phyloP scores from a whole-genome alignment of 495 filamentous ascomycete species.

The Aspergillus kassunensis region DNA sequence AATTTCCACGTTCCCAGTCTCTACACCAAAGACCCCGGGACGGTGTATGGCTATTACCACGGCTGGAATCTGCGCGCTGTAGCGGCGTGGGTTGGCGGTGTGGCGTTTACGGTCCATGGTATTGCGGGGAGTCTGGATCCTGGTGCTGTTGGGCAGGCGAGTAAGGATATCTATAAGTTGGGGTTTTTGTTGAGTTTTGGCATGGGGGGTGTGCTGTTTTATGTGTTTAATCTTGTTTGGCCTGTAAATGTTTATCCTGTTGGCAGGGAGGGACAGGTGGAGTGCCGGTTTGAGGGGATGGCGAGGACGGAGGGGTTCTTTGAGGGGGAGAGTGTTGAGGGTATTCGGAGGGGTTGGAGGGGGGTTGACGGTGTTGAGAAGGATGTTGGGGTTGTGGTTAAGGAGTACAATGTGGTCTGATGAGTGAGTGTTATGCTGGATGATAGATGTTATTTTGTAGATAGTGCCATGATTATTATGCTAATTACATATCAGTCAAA shows the following conservation, averaged over 20 bases:
- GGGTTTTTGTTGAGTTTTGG: constrained; percentile 15
- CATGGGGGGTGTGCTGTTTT: constrained; percentile 9
- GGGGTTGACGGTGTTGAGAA: neutral
- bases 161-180: constrained; percentile 19
- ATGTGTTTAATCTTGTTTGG: constrained; percentile 8
- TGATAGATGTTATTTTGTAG: no score
- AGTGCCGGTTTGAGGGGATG: neutral
- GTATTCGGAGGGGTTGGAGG: neutral
- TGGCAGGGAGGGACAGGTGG: neutral
- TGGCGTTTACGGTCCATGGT: constrained; percentile 14
- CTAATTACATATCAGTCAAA: no score
- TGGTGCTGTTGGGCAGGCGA: constrained; percentile 1
- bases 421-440: no score
- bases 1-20: constrained; percentile 15
- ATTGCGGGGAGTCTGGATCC: constrained; percentile 11
- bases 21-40: constrained; percentile 4
- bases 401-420: no score
- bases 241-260: constrained; percentile 2
- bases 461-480: no score
- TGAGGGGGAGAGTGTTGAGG: constrained; percentile 5
- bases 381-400: no score
- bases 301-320: constrained; percentile 5
- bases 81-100: constrained; percentile 15
- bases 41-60: constrained; percentile 10
- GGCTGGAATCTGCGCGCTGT: constrained; percentile 17